These are phyloP conservation scores for Hypoxylon trugodes DNA, from an alignment of 495 filamentous ascomycete species.

Conservation along the genomic window DNA sequence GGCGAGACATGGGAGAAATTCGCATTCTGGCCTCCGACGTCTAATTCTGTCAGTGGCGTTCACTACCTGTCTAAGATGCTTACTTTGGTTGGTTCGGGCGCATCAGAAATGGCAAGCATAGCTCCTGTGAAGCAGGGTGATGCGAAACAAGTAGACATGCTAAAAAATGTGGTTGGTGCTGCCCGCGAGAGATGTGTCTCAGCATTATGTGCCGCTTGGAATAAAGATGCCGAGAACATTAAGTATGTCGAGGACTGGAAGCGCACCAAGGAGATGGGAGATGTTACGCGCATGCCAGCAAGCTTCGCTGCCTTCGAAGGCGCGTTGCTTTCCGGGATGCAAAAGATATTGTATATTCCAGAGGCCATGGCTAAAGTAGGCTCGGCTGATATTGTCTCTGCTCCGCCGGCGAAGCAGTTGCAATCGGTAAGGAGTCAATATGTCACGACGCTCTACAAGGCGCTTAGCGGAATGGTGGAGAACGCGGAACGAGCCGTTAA, in stretches of 20 bases:
- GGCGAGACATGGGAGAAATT: slow-evolving; percentile 92
- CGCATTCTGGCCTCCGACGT: slow-evolving; percentile 94
- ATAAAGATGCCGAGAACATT: slow-evolving; percentile 85
- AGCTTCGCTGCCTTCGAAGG: slow-evolving; percentile 83
- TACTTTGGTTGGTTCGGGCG: slow-evolving; percentile 79
- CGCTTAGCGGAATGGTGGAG: slow-evolving; percentile 92
- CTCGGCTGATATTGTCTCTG: slow-evolving; percentile 76
- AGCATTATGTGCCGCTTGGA: slow-evolving; percentile 86
- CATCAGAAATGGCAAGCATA: slow-evolving; percentile 84
- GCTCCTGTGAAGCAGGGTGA: slow-evolving; percentile 67
- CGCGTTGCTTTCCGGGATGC: slow-evolving; percentile 79
- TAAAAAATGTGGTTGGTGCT: slow-evolving; percentile 75
- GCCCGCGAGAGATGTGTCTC: slow-evolving; percentile 83
- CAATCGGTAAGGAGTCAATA: slow-evolving; percentile 88
- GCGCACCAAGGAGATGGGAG: slow-evolving; percentile 74
- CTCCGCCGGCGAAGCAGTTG: slow-evolving; percentile 83
- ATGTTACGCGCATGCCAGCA: slow-evolving; percentile 89
- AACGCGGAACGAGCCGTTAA: slow-evolving; percentile 80
- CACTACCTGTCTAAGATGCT: slow-evolving; percentile 86
- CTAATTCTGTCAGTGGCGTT: slow-evolving; percentile 87
- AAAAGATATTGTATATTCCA: slow-evolving; percentile 91
- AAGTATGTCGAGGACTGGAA: slow-evolving; percentile 94
- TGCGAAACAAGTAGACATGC: slow-evolving; percentile 64
- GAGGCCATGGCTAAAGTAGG: slow-evolving; percentile 77
- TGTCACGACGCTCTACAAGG: slow-evolving; percentile 89